Percentiles rank a stretch among this genome's conserved stretches.
Evolutionary conservation across 352 stramenopile species (phyloP).

Genomic region (Globisporangium splendens): DNA sequence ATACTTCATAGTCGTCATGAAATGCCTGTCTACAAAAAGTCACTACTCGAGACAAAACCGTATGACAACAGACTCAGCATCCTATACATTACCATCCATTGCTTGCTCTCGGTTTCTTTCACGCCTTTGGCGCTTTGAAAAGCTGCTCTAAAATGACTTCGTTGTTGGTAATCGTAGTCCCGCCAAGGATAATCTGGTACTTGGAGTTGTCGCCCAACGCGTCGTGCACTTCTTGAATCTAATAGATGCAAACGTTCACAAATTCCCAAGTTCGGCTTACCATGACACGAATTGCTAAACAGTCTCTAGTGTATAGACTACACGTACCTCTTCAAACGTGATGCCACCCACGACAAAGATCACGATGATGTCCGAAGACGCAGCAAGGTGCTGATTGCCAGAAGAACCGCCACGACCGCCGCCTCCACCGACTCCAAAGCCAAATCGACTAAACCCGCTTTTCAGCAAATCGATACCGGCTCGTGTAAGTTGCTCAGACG

Average conservation of each 20-base stretch:
- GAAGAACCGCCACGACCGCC: conserved; percentile 6
- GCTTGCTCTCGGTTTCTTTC: neutral
- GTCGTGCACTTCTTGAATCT: conserved; percentile 68
- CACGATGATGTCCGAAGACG: conserved; percentile 38
- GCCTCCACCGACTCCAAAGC: conserved; percentile 37
- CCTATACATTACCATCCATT: conserved; percentile 1
- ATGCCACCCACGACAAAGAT: conserved; percentile 79
- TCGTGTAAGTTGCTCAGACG: conserved; percentile 69
- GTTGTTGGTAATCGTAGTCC: conserved; percentile 72
- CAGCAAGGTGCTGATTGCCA: conserved; percentile 25
- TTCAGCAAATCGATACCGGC: conserved; percentile 78
- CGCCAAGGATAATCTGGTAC: conserved; percentile 66
- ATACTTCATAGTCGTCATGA: neutral
- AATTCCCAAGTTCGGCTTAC: too few species aligned
- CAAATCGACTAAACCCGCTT: conserved; percentile 81
- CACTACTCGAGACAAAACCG: neutral
- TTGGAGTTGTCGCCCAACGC: conserved; percentile 41
- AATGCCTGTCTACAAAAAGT: too few species aligned
- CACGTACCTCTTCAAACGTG: conserved; percentile 65
- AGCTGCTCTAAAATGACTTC: conserved; percentile 60
- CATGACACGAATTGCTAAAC: neutral
- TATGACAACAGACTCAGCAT: neutral
- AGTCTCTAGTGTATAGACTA: neutral
- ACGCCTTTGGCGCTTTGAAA: conserved; percentile 22
- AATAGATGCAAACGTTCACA: neutral